Conservation (phyloP, 2,329 filamentous ascomycete genomes). For the Sarocladium kiliense region DNA sequence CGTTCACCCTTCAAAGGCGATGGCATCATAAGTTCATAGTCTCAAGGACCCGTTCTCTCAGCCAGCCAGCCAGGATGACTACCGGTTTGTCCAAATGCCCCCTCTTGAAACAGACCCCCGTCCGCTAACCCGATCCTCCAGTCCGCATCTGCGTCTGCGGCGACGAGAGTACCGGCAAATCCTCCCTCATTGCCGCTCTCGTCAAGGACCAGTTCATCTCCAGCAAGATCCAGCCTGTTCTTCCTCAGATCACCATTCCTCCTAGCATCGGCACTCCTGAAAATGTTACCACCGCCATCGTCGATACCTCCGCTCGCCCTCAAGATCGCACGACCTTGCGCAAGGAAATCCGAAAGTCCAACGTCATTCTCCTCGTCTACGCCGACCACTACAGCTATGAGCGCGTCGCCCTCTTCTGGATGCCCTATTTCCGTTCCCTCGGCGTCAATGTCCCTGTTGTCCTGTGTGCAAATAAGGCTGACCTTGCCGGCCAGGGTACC, state of each 20-base stretch:
- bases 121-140: constrained; percentile 13
- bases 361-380: constrained; percentile 94
- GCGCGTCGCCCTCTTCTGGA: constrained; percentile 93
- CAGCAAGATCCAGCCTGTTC: constrained; percentile 89
- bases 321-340: constrained; percentile 87
- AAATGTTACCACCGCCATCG: constrained; percentile 94
- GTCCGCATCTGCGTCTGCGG: constrained; percentile 96
- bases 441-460: constrained; percentile 99
- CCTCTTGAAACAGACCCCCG: constrained; percentile 10
- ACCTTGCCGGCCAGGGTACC: constrained; percentile 68
- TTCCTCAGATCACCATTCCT: constrained; percentile 92
- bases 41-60: background rate
- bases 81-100: constrained; percentile 5
- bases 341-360: constrained; percentile 93
- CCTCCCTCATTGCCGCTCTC: constrained; percentile 86
- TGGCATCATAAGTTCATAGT: background rate
- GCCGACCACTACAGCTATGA: constrained; percentile 99
- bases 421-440: constrained; percentile 94
- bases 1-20: background rate
- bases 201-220: constrained; percentile 97
- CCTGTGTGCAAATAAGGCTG: constrained; percentile 95
- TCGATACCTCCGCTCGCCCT: constrained; percentile 92
- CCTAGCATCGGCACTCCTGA: constrained; percentile 90
- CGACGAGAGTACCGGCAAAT: constrained; percentile 93
- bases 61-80: constrained; percentile 7